Percentiles rank a stretch among this genome's conserved stretches.
Evolutionary conservation across 768 basidiomycete species (phyloP).

Genomic region (Boletus speciosus): DNA sequence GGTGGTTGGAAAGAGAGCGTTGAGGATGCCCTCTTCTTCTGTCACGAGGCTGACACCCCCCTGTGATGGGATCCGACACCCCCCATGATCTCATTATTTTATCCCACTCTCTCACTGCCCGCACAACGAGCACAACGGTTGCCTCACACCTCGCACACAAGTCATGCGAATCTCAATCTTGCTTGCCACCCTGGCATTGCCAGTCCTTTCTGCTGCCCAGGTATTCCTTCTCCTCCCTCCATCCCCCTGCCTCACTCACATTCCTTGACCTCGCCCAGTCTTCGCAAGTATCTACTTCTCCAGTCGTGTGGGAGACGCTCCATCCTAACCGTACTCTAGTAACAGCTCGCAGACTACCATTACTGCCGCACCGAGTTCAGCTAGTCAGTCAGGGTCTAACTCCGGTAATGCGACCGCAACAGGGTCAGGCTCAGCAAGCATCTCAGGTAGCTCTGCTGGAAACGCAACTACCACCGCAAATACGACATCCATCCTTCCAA

Average conservation of each 20-base stretch:
- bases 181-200: slow-evolving; percentile 29
- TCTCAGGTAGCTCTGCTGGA: slow-evolving; percentile 17
- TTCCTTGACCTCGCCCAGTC: slow-evolving; percentile 14
- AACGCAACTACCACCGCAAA: slow-evolving; percentile 32
- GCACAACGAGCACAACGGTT: not conserved
- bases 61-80: slow-evolving; percentile 2
- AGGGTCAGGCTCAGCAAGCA: slow-evolving; percentile 21
- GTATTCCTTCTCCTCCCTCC: slow-evolving; percentile 15
- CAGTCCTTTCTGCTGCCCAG: slow-evolving; percentile 30
- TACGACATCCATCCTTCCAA: slow-evolving; percentile 35
- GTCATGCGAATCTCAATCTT: slow-evolving; percentile 33
- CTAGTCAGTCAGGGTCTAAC: slow-evolving; percentile 19
- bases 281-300: slow-evolving; percentile 38
- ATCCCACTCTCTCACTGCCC: slow-evolving; percentile 5
- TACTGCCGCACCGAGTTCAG: slow-evolving; percentile 43
- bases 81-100: slow-evolving; percentile 10
- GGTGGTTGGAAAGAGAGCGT: not conserved
- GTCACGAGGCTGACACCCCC: slow-evolving; percentile 10
- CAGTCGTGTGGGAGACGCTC: slow-evolving; percentile 22
- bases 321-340: slow-evolving; percentile 39
- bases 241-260: not conserved
- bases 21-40: not conserved
- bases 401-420: slow-evolving; percentile 19
- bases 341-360: slow-evolving; percentile 42
- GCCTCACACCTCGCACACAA: not conserved